Conservation (phyloP, 2,329 filamentous ascomycete genomes). For the Passalora sequoiae region DNA sequence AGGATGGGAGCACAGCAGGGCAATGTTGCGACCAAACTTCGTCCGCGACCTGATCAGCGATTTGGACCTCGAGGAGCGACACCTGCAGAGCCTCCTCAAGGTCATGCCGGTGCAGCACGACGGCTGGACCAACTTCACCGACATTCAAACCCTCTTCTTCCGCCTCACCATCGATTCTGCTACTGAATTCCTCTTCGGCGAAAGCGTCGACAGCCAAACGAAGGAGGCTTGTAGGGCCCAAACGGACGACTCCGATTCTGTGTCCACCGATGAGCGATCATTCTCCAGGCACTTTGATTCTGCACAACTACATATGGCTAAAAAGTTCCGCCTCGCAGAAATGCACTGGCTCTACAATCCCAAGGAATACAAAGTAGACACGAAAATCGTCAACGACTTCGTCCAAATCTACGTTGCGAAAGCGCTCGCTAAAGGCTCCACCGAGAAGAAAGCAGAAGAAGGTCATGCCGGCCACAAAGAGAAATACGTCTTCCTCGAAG, state of each 20-base stretch:
- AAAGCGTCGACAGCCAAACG: conserved; percentile 37
- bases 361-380: conserved; percentile 37
- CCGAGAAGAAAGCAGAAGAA: conserved; percentile 22
- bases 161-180: conserved; percentile 47
- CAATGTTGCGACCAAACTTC: conserved; percentile 37
- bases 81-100: conserved; percentile 33
- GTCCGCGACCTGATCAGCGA: conserved; percentile 36
- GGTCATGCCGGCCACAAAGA: conserved; percentile 31
- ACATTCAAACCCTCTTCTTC: conserved; percentile 43
- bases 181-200: conserved; percentile 43
- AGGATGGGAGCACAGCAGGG: conserved; percentile 35
- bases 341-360: conserved; percentile 36
- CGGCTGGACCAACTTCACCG: conserved; percentile 30
- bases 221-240: conserved; percentile 27
- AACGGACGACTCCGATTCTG: conserved; percentile 20
- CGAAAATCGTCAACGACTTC: conserved; percentile 41
- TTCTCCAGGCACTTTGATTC: conserved; percentile 43
- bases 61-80: conserved; percentile 34
- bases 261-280: conserved; percentile 28
- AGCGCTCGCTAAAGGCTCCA: conserved; percentile 35
- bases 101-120: conserved; percentile 27
- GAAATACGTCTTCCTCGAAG: conserved; percentile 44
- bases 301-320: conserved; percentile 37
- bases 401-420: conserved; percentile 44
- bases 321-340: conserved; percentile 35